Evolutionary conservation across 805 yeast species (phyloP), one percentile per base, ranked within the genome.

Genomic region (Novakomyces olei): DNA sequence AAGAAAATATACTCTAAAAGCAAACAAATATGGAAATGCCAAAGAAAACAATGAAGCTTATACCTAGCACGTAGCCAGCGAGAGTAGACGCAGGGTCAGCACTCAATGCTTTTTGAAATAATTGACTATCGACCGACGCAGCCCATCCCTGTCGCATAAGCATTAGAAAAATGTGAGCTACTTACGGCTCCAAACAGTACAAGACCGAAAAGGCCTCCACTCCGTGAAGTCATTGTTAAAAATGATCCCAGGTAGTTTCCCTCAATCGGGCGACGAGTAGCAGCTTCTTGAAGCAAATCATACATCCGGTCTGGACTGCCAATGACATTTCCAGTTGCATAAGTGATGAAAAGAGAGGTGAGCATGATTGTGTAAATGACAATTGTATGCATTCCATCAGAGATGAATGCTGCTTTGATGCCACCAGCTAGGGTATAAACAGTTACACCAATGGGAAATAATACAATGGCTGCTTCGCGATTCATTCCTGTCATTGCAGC

Each of bases 241-340:
- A 73, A 83, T 4, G 88, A 75, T 32, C 96, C 95, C 3, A 68
- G 70, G 1, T 79, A 72, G 49, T 83, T 83, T 26, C 92, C 92
- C 10, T 53, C 58, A 22, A 74, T 66, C 14, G 95, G 94, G 23
- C 60, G 57, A 4, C 58, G 54, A 26, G 58, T 48, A 4, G 72
- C 85, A 8, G 69, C 63, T 33, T 58, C 63, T 5, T 70, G 67
- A 30, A 83, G 64, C 17, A 66, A 51, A 14, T 79, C 92, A 67
- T 75, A 83, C 16, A 83, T 77, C 10, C 57, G 62, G 19, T 69
- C 74, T 8, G 94, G 92, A 2, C 92, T 76, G 1, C 96, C 95
- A 33, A 83, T 57, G 16, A 54, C 47, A 25, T 62, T 63, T 39
- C 67, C 61, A n/a, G 74, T 66, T 2, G 91, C 83, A 49, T 63